Percentiles rank a stretch among this genome's conserved stretches.
Conservation (phyloP, 1,139 yeast species). For the Keqinozyma sinolaborantium region DNA sequence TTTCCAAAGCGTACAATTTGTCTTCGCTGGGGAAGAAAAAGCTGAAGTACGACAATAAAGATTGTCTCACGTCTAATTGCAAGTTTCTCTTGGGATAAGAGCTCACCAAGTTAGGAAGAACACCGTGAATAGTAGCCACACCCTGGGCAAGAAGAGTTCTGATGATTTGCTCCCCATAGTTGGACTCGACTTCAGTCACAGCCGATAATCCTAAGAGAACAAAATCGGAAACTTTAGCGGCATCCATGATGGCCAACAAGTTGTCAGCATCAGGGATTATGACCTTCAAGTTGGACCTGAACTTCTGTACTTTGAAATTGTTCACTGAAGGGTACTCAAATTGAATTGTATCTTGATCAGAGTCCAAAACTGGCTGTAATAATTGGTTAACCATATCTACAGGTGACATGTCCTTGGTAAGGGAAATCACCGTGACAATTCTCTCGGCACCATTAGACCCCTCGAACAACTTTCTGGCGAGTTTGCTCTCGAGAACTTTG, state of each 20-base stretch:
- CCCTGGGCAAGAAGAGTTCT: constrained; percentile 92
- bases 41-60: constrained; percentile 74
- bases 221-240: constrained; percentile 85
- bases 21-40: constrained; percentile 92
- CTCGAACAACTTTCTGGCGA: constrained; percentile 66
- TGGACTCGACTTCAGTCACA: constrained; percentile 70
- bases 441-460: constrained; percentile 81
- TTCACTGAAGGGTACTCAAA: constrained; percentile 46
- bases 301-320: constrained; percentile 53
- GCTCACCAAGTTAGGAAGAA: constrained; percentile 67
- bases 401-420: constrained; percentile 69
- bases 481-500: constrained; percentile 56
- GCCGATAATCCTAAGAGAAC: constrained; percentile 88
- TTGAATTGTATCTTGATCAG: constrained; percentile 20
- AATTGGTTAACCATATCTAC: constrained; percentile 53
- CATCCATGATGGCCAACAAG: constrained; percentile 72
- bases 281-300: constrained; percentile 71
- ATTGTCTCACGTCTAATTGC: constrained; percentile 74
- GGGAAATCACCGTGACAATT: constrained; percentile 74
- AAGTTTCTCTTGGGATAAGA: constrained; percentile 72
- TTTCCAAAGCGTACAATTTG: constrained; percentile 69
- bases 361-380: constrained; percentile 30
- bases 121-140: constrained; percentile 78
- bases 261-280: constrained; percentile 70
- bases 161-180: constrained; percentile 82